These are phyloP conservation scores for Scutellaria baicalensis DNA, from an alignment of 257 asterid species.

Conservation along the genomic window DNA sequence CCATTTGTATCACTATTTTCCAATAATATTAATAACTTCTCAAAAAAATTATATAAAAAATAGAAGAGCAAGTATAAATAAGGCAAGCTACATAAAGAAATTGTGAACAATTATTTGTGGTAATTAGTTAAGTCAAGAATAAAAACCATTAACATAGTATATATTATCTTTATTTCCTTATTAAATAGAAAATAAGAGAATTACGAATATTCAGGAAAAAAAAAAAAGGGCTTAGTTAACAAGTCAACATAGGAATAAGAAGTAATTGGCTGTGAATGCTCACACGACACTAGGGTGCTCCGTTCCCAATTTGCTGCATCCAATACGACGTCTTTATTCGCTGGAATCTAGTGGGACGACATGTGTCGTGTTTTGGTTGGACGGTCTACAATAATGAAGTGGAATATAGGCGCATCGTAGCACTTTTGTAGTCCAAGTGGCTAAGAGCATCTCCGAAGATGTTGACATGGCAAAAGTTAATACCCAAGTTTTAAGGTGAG, in stretches of 20 bases:
- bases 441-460: too few species aligned
- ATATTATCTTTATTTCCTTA: not conserved
- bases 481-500: too few species aligned
- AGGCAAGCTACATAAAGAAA: too few species aligned
- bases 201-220: not conserved
- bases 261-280: not conserved
- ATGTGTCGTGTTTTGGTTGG: slow-evolving; percentile 16
- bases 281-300: slow-evolving; percentile 27
- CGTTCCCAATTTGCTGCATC: slow-evolving; percentile 42
- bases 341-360: slow-evolving; percentile 15
- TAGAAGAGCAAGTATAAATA: too few species aligned
- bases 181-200: not conserved
- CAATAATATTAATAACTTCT: too few species aligned
- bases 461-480: too few species aligned
- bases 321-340: slow-evolving; percentile 8
- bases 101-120: too few species aligned
- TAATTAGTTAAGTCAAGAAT: not conserved
- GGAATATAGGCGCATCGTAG: slow-evolving; percentile 16
- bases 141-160: not conserved
- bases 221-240: not conserved
- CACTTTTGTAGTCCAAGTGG: not conserved
- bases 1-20: too few species aligned
- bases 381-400: slow-evolving; percentile 7
- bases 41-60: too few species aligned
- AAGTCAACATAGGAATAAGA: slow-evolving; percentile 2